Base-by-base conservation (phyloP, 805 yeast species). In the Lipomyces yamadae region DNA sequence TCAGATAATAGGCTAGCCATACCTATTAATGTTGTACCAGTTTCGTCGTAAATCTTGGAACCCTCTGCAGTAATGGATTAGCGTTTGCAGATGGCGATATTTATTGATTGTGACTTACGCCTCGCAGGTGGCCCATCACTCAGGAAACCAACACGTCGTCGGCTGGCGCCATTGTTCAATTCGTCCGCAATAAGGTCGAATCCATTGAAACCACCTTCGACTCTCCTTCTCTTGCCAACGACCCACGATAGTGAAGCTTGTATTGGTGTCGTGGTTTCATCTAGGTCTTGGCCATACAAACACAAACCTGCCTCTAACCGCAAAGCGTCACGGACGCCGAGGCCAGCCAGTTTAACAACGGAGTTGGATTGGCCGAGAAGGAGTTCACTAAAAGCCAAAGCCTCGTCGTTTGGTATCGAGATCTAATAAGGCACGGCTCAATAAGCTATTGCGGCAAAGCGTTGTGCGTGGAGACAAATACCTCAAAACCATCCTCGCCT, bases 261-360 rank as follows among this genome's bases (percentile, higher is more conserved):
- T 3, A 94, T 86, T 10, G 99, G 99, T 1, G 97, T 89, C 37
- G 85, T 86, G 11, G 80, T 77, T 72, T 92, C 97, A 69, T 84
- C 85, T 74, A 95, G 83, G 78, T 95, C 99, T 76, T 92, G 90
- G 1, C 99, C 99, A 74, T 95, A 95, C 63, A 95, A 83, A 79
- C 99, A 95, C 97, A 95, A 91, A 39, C 99, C 99, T 3, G 99
- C 99, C 81, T 95, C 99, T 61, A 95, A 81, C 75, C 99, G 86
- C 72, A 95, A 82, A 10, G 98, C 91, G 78, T 95, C 99, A 78
- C 99, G 88, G 1, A 99, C 98, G n/a, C 98, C 99, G 61, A 95
- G 85, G 3, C 99, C 99, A 73, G 92, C 91, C 50, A 97, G 97
- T 76, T 85, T 86, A 58, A 92, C 91, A 11, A 80, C 76, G 2